Conservation (phyloP, 1,284 basidiomycete species). For the Cutaneotrichosporon daszewskae region DNA sequence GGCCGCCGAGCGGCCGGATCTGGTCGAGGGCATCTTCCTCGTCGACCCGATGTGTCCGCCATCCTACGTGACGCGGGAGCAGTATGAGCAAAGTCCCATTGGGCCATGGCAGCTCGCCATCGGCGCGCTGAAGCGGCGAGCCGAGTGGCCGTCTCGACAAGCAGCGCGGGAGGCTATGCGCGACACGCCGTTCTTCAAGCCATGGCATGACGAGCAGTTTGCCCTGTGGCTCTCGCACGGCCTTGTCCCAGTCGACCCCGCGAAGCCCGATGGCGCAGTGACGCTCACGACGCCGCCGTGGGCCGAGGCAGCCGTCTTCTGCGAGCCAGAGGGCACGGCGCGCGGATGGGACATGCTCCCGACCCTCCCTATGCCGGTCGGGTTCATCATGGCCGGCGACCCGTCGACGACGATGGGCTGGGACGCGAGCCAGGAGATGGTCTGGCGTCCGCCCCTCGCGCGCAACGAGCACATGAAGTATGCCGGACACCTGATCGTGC, state of each 20-base stretch:
- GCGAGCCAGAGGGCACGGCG: constrained; percentile 24
- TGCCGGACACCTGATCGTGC: constrained; percentile 34
- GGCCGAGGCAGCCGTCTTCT: constrained; percentile 34
- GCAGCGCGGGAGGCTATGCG: constrained; percentile 49
- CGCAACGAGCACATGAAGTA: constrained; percentile 28
- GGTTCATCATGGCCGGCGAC: constrained; percentile 26
- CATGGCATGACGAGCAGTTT: constrained; percentile 58
- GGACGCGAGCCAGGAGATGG: constrained; percentile 27
- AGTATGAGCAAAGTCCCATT: not conserved
- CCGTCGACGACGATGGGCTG: constrained; percentile 25
- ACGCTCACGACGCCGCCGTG: constrained; percentile 31
- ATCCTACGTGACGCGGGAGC: constrained; percentile 3
- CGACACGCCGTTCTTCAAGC: constrained; percentile 43
- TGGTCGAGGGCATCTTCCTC: constrained; percentile 69
- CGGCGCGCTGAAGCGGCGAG: constrained; percentile 52
- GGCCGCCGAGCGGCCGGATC: constrained; percentile 58
- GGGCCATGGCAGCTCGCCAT: constrained; percentile 13
- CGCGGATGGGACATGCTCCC: constrained; percentile 35
- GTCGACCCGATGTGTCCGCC: constrained; percentile 60
- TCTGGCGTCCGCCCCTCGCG: constrained; percentile 27
- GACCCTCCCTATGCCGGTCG: constrained; percentile 26
- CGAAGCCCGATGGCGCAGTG: constrained; percentile 12
- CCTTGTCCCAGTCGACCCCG: constrained; percentile 48
- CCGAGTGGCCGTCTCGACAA: constrained; percentile 4
- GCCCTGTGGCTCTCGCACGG: constrained; percentile 63